phyloP scores from a whole-genome alignment of 768 basidiomycete genomes.

The Strobilomyces dryophilus region DNA sequence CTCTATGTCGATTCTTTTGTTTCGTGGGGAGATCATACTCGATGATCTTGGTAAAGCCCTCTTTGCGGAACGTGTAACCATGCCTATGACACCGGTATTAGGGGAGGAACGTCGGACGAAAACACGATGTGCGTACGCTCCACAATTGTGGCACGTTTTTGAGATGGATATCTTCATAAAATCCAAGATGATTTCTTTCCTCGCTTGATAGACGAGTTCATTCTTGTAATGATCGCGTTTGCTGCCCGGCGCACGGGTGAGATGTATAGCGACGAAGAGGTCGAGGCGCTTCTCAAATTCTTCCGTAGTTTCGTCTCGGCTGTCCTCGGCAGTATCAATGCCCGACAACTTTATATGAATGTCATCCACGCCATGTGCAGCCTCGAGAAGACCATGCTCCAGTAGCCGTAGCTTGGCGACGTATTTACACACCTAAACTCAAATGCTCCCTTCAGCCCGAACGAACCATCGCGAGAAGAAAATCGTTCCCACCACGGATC shows the following conservation, averaged over 20 bases:
- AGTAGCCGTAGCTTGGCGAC: conserved; percentile 82
- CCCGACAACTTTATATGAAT: conserved; percentile 42
- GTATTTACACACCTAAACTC: conserved; percentile 69
- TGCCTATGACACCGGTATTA: conserved; percentile 39
- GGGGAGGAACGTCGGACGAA: neutral
- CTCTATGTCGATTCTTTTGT: conserved; percentile 59
- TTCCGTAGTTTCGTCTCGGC: conserved; percentile 52
- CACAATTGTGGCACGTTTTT: conserved; percentile 82
- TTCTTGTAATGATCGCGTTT: conserved; percentile 88
- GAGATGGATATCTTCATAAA: conserved; percentile 67
- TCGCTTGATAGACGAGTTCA: conserved; percentile 77
- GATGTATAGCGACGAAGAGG: conserved; percentile 56
- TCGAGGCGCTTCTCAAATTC: conserved; percentile 62
- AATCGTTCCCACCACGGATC: conserved; percentile 54
- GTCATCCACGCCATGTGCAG: conserved; percentile 73
- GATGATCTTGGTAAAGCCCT: conserved; percentile 90
- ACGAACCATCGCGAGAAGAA: conserved; percentile 9
- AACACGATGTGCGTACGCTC: conserved; percentile 56
- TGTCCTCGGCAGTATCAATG: conserved; percentile 36
- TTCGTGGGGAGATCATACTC: conserved; percentile 85
- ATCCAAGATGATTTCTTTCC: conserved; percentile 78
- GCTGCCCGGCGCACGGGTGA: conserved; percentile 42
- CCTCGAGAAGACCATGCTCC: conserved; percentile 84
- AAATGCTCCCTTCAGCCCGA: conserved; percentile 8
- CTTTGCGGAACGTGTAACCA: conserved; percentile 88